Evolutionary conservation across 164 flowering plant species (phyloP), one percentile per base, ranked within the genome.

Genomic region (Macadamia tetraphylla): DNA sequence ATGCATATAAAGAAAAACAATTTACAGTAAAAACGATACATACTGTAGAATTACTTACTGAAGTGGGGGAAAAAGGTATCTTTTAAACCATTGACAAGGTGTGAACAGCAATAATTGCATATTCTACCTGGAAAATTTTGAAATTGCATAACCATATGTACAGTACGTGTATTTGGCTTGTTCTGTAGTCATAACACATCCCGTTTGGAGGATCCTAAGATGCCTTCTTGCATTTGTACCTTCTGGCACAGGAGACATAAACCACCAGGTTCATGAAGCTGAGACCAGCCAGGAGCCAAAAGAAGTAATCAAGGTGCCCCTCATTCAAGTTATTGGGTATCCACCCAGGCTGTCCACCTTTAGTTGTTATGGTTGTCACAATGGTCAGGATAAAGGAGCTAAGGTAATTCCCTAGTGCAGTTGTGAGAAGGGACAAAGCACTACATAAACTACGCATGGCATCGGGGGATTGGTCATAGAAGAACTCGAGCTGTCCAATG

Each of bases 391-490:
- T 84, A 1, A 88, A 76, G 4, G 94, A 78, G 79, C 90, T 87
- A 70, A 88, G 70, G 65, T 88, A 88, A 75, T 80, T 87, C 15
- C 94, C 90, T 56, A 88, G 53, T 3, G 90, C 69, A 31, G 78
- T 82, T 0, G 90, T 85, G 23, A 84, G 81, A 29, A 87, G 86
- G 0, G 85, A 73, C 57, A 88, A 63, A 0, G 94, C 94, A 55
- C 84, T 83, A 69, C 88, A 85, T 65, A 87, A 71, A 60, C 94
- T 88, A 56, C 94, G 75, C 94, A 87, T 87, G 58, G 94, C 87
- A 70, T 87, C 90, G 1, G 94, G 94, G 0, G 94, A 85, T 65
- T 89, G 91, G 58, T 87, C 90, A 48, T 89, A 89, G 81, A 89
- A 89, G 76, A 87, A 89, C 80, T 89, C 91, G 1, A 86, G 81